Percentiles rank a stretch among this genome's conserved stretches.
phyloP scores from a whole-genome alignment of 768 basidiomycete genomes.

The Lactifluus hygrophoroides region DNA sequence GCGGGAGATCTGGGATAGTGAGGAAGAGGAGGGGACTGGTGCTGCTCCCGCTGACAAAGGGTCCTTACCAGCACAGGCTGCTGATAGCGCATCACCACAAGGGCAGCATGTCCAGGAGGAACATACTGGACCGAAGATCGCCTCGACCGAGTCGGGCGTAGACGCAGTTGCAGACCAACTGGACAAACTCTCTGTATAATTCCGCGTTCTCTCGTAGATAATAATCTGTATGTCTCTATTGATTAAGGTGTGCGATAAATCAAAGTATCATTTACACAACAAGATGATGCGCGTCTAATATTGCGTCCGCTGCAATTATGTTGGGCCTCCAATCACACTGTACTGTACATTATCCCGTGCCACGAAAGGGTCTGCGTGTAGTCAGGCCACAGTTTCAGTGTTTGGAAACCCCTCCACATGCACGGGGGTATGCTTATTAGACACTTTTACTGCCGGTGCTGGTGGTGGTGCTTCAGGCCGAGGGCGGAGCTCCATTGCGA shows the following conservation, averaged over 20 bases:
- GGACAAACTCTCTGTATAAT: slow-evolving; percentile 44
- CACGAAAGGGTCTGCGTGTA: background rate
- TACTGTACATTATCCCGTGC: background rate
- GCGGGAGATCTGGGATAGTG: slow-evolving; percentile 75
- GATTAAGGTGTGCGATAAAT: slow-evolving; percentile 12
- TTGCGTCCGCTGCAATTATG: background rate
- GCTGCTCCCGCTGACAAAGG: slow-evolving; percentile 9
- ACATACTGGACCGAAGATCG: background rate
- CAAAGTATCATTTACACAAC: background rate
- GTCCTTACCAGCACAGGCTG: background rate
- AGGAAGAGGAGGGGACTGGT: slow-evolving; percentile 41
- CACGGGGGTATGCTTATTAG: background rate
- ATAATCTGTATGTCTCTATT: slow-evolving; percentile 15
- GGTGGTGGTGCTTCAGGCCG: slow-evolving; percentile 32
- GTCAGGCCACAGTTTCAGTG: slow-evolving; percentile 12
- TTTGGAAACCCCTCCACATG: slow-evolving; percentile 6
- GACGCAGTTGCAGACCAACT: slow-evolving; percentile 41
- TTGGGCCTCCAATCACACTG: too few relatives aligned
- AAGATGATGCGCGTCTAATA: background rate
- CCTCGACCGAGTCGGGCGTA: slow-evolving; percentile 23
- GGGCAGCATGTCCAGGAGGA: slow-evolving; percentile 19
- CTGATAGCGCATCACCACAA: slow-evolving; percentile 9
- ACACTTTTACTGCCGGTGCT: slow-evolving; percentile 20
- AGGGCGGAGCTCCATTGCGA: slow-evolving; percentile 57
- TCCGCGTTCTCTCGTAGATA: slow-evolving; percentile 4